Conservation (phyloP, 2,329 filamentous ascomycete species). For the Botrytis elliptica region DNA sequence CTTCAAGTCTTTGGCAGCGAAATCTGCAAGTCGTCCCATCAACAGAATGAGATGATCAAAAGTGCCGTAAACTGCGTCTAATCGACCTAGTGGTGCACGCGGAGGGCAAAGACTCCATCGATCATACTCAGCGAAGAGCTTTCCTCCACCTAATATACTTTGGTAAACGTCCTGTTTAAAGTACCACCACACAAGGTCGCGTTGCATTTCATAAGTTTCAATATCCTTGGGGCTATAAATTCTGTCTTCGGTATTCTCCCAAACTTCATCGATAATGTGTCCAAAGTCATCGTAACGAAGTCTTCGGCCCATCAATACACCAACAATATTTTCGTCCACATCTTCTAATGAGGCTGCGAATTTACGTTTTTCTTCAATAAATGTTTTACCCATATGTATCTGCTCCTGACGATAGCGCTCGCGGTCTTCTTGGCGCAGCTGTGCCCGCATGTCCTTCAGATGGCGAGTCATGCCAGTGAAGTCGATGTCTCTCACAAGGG, state of each 20-base stretch:
- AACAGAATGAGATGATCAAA: constrained; percentile 85
- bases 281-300: constrained; percentile 59
- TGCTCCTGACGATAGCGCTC: constrained; percentile 20
- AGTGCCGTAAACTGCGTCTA: constrained; percentile 78
- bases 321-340: constrained; percentile 57
- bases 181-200: constrained; percentile 95
- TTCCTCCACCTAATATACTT: constrained; percentile 81
- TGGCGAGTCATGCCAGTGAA: constrained; percentile 70
- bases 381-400: constrained; percentile 13
- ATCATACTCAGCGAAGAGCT: constrained; percentile 73
- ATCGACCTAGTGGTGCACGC: constrained; percentile 71
- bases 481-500: constrained; percentile 80
- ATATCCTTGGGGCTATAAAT: constrained; percentile 56
- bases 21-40: constrained; percentile 75
- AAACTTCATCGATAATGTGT: constrained; percentile 41
- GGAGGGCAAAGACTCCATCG: constrained; percentile 87
- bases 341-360: constrained; percentile 41
- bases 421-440: constrained; percentile 36
- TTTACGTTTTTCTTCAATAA: constrained; percentile 26
- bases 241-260: constrained; percentile 23
- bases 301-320: constrained; percentile 55
- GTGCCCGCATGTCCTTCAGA: constrained; percentile 60
- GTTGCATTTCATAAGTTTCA: constrained; percentile 74
- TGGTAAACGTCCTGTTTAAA: constrained; percentile 92
- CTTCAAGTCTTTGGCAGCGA: constrained; percentile 71